Percentiles rank a stretch among this genome's conserved stretches.
Evolutionary conservation across 345 rosid species (phyloP).

Genomic region (Rhodamnia rubescens): DNA sequence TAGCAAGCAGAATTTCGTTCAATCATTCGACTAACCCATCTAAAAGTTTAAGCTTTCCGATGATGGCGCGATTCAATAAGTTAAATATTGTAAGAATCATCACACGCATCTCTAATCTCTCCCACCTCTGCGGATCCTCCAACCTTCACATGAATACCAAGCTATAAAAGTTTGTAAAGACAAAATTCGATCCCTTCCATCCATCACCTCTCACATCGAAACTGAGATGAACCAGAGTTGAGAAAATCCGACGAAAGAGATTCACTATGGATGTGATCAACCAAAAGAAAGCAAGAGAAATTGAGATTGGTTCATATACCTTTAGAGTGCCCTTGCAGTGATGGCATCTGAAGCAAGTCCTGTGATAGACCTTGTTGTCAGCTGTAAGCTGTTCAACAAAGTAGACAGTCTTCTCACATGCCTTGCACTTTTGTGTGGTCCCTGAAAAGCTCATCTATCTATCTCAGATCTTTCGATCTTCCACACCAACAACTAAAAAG

Average conservation of each 20-base stretch:
- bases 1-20: not conserved
- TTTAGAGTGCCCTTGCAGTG: slow-evolving; percentile 44
- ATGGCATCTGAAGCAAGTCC: slow-evolving; percentile 40
- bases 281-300: not conserved
- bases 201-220: not conserved
- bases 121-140: not conserved
- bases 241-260: not conserved
- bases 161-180: not conserved
- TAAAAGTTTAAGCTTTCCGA: not conserved
- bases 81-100: not conserved
- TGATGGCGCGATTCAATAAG: not conserved
- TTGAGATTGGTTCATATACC: slow-evolving; percentile 8
- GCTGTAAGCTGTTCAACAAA: slow-evolving; percentile 38
- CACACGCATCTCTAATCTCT: not conserved
- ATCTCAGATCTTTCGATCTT: not conserved
- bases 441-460: slow-evolving; percentile 37
- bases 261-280: not conserved
- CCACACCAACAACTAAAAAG: too few relatives aligned
- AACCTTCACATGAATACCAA: not conserved
- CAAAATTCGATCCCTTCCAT: not conserved
- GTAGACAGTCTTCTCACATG: slow-evolving; percentile 44
- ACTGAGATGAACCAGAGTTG: not conserved
- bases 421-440: slow-evolving; percentile 42
- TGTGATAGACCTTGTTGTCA: slow-evolving; percentile 34
- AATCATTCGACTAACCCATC: not conserved